Conservation (phyloP, 148 eudicot species). For the Rhododendron vialii region DNA sequence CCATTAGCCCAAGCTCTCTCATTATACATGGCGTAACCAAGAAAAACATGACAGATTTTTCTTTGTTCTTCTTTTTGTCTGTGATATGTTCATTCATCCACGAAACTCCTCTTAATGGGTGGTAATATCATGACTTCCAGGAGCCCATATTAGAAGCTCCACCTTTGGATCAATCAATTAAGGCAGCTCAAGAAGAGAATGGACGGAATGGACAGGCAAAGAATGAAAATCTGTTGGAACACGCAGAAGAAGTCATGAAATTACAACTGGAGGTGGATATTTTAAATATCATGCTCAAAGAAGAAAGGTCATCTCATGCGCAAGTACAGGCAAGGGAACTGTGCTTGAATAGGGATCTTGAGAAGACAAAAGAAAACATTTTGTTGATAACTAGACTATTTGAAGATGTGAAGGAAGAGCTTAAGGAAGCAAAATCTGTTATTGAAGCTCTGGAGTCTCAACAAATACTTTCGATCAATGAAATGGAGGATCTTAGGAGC, state of each 20-base stretch:
- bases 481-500: slow-evolving; percentile 66
- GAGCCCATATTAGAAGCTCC: slow-evolving; percentile 48
- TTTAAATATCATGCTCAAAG: slow-evolving; percentile 69
- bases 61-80: background rate
- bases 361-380: slow-evolving; percentile 45
- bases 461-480: slow-evolving; percentile 53
- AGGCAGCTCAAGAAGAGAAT: slow-evolving; percentile 16
- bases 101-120: background rate
- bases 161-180: slow-evolving; percentile 18
- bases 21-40: background rate
- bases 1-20: background rate
- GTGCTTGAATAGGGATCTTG: slow-evolving; percentile 42
- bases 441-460: slow-evolving; percentile 83
- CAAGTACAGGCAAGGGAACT: slow-evolving; percentile 40
- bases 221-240: slow-evolving; percentile 20
- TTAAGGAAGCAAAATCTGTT: slow-evolving; percentile 62
- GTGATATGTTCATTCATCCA: background rate
- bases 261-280: slow-evolving; percentile 85
- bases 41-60: background rate
- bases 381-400: slow-evolving; percentile 34
- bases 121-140: slow-evolving; percentile 24
- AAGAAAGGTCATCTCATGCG: slow-evolving; percentile 52
- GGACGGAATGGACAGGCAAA: slow-evolving; percentile 11
- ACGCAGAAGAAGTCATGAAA: slow-evolving; percentile 54
- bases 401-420: slow-evolving; percentile 51